Conservation (phyloP, 305 asterid genomes). For the Striga hermonthica region DNA sequence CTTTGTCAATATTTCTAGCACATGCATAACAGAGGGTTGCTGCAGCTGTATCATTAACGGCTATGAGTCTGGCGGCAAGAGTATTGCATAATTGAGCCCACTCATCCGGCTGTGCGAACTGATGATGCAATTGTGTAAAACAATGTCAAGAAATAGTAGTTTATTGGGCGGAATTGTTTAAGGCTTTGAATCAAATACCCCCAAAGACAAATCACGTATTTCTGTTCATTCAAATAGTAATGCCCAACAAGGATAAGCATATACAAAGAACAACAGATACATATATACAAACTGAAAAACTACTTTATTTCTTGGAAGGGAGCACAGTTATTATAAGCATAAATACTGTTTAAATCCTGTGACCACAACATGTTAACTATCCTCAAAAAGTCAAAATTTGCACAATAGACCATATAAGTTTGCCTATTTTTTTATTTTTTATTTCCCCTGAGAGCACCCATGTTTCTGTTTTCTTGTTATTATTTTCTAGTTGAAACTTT, state of each 20-base stretch:
- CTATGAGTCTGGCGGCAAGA: slow-evolving; percentile 66
- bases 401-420: no score
- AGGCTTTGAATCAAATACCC: not conserved
- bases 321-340: not conserved
- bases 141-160: slow-evolving; percentile 10
- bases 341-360: not conserved
- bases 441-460: not conserved
- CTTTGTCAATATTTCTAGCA: slow-evolving; percentile 72
- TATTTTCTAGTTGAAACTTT: not conserved
- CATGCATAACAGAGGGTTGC: slow-evolving; percentile 71
- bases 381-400: no score
- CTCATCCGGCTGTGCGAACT: slow-evolving; percentile 65
- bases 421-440: no score
- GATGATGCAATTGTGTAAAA: slow-evolving; percentile 31
- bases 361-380: not conserved
- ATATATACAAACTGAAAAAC: not conserved
- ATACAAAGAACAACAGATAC: not conserved
- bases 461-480: slow-evolving; percentile 20
- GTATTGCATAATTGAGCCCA: slow-evolving; percentile 64
- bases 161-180: not conserved
- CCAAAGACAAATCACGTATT: slow-evolving; percentile 3
- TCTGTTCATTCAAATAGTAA: slow-evolving; percentile 10
- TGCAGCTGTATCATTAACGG: slow-evolving; percentile 54
- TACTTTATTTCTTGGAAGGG: not conserved
- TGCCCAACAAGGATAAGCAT: slow-evolving; percentile 11